phyloP scores from a whole-genome alignment of 2,329 filamentous ascomycete genomes.

The Fusarium sp. region DNA sequence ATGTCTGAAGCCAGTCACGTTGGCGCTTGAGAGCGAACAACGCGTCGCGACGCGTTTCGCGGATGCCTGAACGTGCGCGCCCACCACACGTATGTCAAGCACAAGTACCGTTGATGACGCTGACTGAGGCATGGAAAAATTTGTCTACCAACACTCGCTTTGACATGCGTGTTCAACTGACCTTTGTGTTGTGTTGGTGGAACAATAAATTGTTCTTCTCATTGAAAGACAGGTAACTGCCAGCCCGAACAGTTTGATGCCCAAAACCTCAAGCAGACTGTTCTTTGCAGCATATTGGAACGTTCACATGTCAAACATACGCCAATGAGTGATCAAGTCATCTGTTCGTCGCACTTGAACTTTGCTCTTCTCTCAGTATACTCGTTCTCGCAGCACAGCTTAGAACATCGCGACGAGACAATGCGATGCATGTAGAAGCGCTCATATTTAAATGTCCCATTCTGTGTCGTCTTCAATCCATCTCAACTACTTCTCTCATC shows the following conservation, averaged over 20 bases:
- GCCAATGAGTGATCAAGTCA: background rate
- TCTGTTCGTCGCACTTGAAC: background rate
- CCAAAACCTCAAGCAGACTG: too few species aligned
- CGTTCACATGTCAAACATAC: too few species aligned
- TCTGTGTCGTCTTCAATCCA: fast-evolving
- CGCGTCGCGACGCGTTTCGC: background rate
- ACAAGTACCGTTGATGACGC: background rate
- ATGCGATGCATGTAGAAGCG: fast-evolving
- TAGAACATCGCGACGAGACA: background rate
- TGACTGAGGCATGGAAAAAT: background rate
- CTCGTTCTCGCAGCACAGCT: background rate
- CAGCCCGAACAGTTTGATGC: too few species aligned
- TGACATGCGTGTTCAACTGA: background rate
- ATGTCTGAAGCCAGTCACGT: too few species aligned
- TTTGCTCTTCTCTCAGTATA: fast-evolving
- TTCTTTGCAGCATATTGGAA: too few species aligned
- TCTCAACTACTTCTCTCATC: background rate
- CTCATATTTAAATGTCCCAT: background rate
- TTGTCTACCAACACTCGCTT: background rate
- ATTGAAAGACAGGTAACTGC: too few species aligned
- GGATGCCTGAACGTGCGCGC: background rate
- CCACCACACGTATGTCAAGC: background rate
- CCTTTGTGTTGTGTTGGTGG: background rate
- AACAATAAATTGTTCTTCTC: background rate
- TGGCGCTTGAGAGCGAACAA: too few species aligned